Base-by-base conservation (phyloP, 1,284 basidiomycete genomes). In the Agroathelia rolfsii region DNA sequence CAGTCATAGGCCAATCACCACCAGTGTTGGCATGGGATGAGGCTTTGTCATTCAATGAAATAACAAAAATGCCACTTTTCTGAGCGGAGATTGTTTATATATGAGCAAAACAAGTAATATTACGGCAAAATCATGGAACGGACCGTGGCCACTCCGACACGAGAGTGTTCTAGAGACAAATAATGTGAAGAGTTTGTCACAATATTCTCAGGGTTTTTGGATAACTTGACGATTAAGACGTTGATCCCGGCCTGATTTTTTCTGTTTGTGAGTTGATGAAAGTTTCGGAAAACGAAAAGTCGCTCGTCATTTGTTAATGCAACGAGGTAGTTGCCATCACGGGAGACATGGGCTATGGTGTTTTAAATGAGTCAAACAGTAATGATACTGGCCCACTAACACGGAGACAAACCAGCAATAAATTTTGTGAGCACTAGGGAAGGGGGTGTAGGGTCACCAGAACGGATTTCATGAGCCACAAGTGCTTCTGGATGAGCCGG, bases 71-170 rank as follows among this genome's bases (percentile, higher is more conserved):
- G 2, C 70, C 74, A 11, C 56, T 56, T 2, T 53, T 55, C 74
- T 78, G 39, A 5, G 13, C n/a, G 27, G 21, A 28, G 24, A 28
- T 6, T 29, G 35, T 14, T 24, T 7, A 29, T 14, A 8, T n/a
- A 9, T 3, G 38, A 6, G 5, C 6, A 9, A 7, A 3, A 23
- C 43, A 19, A 14, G n/a, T n/a, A 11, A 16, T 13, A 12, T 6
- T 11, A 22, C 26, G 30, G 7, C 5, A 24, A 3, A 23, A 44
- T 18, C 14, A 28, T 17, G 21, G 22, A 26, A 51, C 63, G 17
- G 38, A 75, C 75, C 9, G 69, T 70, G 22, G 66, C 66, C 14
- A 72, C 55, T 2, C 58, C 66, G 3, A 73, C 51, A 31, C 65
- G 58, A 1, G 62, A 66, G 28, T 64, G 48, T 28, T 71, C 70